phyloP scores from a whole-genome alignment of 176 grass and related monocot genomes.

The Avena eriantha region DNA sequence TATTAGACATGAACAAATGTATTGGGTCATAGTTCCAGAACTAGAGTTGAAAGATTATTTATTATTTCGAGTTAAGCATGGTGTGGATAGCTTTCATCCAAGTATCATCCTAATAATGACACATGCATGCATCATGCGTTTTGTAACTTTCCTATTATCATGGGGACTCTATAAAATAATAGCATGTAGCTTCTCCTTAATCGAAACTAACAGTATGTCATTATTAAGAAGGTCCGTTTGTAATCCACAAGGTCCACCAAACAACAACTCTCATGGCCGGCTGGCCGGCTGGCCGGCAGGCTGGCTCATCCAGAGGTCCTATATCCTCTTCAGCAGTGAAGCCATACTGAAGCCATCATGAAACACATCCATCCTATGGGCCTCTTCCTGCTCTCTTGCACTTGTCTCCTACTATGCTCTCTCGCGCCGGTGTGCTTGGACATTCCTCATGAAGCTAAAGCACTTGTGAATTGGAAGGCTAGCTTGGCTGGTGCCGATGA shows the following conservation, averaged over 20 bases:
- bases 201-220: not conserved
- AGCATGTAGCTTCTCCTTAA: not conserved
- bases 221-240: not conserved
- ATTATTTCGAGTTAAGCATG: not conserved
- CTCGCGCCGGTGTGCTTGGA: accelerated
- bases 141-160: not conserved
- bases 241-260: not conserved
- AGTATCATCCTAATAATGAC: not conserved
- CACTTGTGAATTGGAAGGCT: slow-evolving; percentile 12
- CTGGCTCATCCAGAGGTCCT: not conserved
- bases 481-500: not conserved
- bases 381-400: not conserved
- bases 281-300: not conserved
- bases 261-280: not conserved
- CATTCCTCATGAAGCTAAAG: not conserved
- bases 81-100: not conserved
- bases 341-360: not conserved
- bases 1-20: not conserved
- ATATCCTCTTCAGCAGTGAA: not conserved
- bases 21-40: not conserved
- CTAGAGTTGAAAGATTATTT: not conserved
- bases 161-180: not conserved
- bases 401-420: not conserved
- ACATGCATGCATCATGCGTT: not conserved
- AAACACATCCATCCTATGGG: not conserved